Evolutionary conservation across 192 early-diverging fungal species (phyloP).

Genomic region (Lobosporangium transversale): DNA sequence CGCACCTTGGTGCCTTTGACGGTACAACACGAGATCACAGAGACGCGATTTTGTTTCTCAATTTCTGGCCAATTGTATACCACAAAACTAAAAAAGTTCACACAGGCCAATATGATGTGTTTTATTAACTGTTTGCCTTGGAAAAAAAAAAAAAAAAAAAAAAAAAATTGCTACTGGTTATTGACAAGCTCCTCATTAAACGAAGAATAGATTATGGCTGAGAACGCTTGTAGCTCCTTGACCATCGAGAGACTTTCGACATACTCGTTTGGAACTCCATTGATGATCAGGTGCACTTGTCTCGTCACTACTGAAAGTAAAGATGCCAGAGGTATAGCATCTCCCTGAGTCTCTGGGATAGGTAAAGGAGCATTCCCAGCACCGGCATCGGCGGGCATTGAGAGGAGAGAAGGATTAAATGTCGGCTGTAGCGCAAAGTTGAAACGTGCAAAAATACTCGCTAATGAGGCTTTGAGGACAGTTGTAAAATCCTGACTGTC

Average conservation of each 20-base stretch:
- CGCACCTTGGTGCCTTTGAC: no score
- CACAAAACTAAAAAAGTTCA: no score
- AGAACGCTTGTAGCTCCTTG: slow-evolving; percentile 81
- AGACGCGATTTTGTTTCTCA: no score
- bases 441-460: slow-evolving; percentile 55
- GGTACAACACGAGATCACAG: no score
- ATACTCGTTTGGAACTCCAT: slow-evolving; percentile 78
- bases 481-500: slow-evolving; percentile 68
- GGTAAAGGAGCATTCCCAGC: background rate
- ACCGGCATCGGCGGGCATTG: no score
- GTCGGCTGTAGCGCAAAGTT: slow-evolving; percentile 49
- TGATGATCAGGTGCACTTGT: slow-evolving; percentile 76
- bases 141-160: no score
- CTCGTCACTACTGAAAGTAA: slow-evolving; percentile 73
- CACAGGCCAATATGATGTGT: no score
- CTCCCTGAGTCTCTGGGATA: slow-evolving; percentile 69
- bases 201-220: slow-evolving; percentile 81
- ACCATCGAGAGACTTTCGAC: slow-evolving; percentile 74
- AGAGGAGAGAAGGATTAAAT: slow-evolving; percentile 40
- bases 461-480: slow-evolving; percentile 53
- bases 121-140: no score
- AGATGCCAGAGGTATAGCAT: slow-evolving; percentile 66
- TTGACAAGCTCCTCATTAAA: slow-evolving; percentile 53
- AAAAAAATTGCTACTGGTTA: no score
- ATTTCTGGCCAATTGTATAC: no score